phyloP scores from a whole-genome alignment of 2,329 filamentous ascomycete genomes.

The Rutstroemia sydowiana region DNA sequence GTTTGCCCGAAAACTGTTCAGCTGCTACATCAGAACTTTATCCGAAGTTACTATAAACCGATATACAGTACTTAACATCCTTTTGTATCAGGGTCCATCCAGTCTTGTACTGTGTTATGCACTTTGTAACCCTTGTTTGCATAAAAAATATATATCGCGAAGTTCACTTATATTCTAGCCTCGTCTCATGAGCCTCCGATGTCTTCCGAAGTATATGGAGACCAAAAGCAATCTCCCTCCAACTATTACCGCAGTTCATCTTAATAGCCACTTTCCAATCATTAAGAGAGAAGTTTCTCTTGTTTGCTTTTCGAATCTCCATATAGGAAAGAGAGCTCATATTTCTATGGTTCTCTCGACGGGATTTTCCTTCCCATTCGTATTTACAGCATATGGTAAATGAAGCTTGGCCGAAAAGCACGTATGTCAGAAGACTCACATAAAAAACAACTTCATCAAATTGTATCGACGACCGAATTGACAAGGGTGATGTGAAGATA shows the following conservation, averaged over 20 bases:
- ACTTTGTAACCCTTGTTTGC: not conserved
- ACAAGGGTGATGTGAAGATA: slow-evolving; percentile 1
- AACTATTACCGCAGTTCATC: not conserved
- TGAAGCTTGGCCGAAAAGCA: too few relatives aligned
- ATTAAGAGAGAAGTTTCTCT: not conserved
- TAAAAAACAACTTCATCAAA: not conserved
- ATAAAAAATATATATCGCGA: not conserved
- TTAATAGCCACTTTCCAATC: not conserved
- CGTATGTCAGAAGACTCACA: not conserved
- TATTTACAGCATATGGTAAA: too few relatives aligned
- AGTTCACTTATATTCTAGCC: slow-evolving; percentile 1
- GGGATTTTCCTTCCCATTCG: too few relatives aligned
- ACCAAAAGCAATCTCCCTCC: not conserved
- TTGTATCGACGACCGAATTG: not conserved
- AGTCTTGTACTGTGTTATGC: not conserved
- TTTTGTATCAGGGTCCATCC: too few relatives aligned
- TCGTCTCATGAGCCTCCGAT: slow-evolving; percentile 1
- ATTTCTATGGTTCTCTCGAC: too few relatives aligned
- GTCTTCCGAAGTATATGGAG: not conserved
- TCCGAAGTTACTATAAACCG: not conserved
- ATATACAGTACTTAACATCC: too few relatives aligned
- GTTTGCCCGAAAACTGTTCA: too few relatives aligned
- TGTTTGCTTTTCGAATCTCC: slow-evolving; percentile 1
- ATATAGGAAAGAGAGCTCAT: too few relatives aligned
- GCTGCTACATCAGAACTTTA: not conserved